These are phyloP conservation scores for Pseudopithomyces chartarum DNA, from an alignment of 2,329 filamentous ascomycete species.

Conservation along the genomic window DNA sequence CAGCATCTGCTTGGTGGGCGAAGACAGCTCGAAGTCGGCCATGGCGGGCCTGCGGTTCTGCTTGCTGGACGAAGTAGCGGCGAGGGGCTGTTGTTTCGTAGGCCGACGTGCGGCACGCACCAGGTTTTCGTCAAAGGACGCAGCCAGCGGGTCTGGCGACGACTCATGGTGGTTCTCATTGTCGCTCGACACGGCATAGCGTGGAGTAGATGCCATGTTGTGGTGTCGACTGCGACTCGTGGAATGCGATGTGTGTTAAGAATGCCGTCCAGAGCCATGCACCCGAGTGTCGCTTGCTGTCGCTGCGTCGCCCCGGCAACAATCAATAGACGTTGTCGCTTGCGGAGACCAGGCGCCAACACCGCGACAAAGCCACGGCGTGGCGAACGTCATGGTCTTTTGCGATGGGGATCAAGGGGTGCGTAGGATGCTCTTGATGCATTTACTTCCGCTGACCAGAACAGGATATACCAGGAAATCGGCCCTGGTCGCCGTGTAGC, in stretches of 20 bases:
- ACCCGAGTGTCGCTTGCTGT: not conserved
- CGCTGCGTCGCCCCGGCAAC: slow-evolving; percentile 34
- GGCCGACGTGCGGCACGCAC: slow-evolving; percentile 9
- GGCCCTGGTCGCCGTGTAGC: slow-evolving; percentile 79
- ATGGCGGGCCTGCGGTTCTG: slow-evolving; percentile 24
- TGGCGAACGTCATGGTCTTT: not conserved
- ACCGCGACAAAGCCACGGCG: slow-evolving; percentile 11
- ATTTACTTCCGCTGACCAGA: slow-evolving; percentile 17
- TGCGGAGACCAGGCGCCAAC: slow-evolving; percentile 15
- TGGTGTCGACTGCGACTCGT: not conserved
- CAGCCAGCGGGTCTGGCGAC: slow-evolving; percentile 44
- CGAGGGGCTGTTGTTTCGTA: slow-evolving; percentile 27
- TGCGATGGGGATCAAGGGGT: slow-evolving; percentile 49
- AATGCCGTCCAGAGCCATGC: slow-evolving; percentile 11
- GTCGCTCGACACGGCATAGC: slow-evolving; percentile 16
- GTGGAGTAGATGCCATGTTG: not conserved
- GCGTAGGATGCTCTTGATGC: slow-evolving; percentile 3
- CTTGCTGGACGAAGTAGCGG: slow-evolving; percentile 37
- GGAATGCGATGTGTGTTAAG: slow-evolving; percentile 11
- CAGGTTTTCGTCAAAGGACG: slow-evolving; percentile 34
- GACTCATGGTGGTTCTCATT: slow-evolving; percentile 33
- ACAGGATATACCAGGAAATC: slow-evolving; percentile 87
- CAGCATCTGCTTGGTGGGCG: slow-evolving; percentile 53
- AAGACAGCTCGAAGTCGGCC: slow-evolving; percentile 26
- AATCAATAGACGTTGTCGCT: slow-evolving; percentile 31